Evolutionary conservation across 768 basidiomycete species (phyloP), one percentile per base, ranked within the genome.

Genomic region (Botryobasidium botryosum): DNA sequence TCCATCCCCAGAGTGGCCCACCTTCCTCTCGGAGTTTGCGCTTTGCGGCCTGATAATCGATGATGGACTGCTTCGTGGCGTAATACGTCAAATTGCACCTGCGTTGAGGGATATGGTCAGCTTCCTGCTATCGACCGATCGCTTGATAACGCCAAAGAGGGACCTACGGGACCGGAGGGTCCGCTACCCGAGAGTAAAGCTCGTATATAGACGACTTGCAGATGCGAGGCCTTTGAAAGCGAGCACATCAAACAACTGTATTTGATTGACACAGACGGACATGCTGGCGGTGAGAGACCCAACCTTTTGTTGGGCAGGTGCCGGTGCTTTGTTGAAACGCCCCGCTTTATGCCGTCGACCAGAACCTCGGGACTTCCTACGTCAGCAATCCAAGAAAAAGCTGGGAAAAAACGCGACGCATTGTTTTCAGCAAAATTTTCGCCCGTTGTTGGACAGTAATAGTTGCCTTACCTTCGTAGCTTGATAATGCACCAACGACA

Each of bases 381-480:
- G 39, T 74, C 74, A 12, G 75, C 69, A 2, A 73, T 61, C 77
- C 77, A 90, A 44, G 72, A 81, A 7, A 87, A 58, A 0, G 81
- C 84, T 85, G 55, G 20, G 13, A 6, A 2, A 25, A 35, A 24
- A 42, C n/a, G n/a, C n/a, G n/a, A n/a, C n/a, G n/a, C n/a, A 25
- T 23, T 24, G 1, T 0, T 27, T 27, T 32, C 8, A 18, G 10
- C 6, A 35, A 17, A 40, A 48, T 12, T 40, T 32, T 18, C 18
- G 32, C 29, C 46, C 17, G 52, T 21, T 20, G n/a, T 4, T 21
- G 17, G 42, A n/a, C 15, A 20, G 29, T 4, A 4, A 18, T 15
- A 51, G n/a, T n/a, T n/a, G n/a, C n/a, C 66, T 39, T 52, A 82
- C 83, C 76, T 61, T 87, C 82, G 50, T 81, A 79, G 51, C 74